Conservation (phyloP, 805 yeast species). For the Hanseniaspora lachancei region DNA sequence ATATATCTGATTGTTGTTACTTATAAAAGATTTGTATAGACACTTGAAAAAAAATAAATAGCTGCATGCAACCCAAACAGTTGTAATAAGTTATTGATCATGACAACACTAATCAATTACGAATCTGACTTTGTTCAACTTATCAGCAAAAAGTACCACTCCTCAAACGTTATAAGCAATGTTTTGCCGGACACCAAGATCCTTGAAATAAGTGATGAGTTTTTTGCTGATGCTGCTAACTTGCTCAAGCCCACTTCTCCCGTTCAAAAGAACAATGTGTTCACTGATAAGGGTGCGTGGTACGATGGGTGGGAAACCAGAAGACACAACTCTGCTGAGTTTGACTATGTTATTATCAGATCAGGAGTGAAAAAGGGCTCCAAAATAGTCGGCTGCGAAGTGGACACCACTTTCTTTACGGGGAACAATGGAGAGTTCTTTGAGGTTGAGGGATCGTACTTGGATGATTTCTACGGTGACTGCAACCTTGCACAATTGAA, state of each 20-base stretch:
- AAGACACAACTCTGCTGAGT: slow-evolving; percentile 72
- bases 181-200: slow-evolving; percentile 64
- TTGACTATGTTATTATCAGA: slow-evolving; percentile 76
- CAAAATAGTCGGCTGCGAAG: slow-evolving; percentile 63
- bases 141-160: slow-evolving; percentile 17
- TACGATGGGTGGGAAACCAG: slow-evolving; percentile 98
- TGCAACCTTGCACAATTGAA: slow-evolving; percentile 24
- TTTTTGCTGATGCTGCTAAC: slow-evolving; percentile 90
- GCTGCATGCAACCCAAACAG: too few relatives aligned
- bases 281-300: slow-evolving; percentile 86
- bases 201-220: slow-evolving; percentile 65
- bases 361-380: slow-evolving; percentile 73
- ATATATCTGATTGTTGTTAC: too few relatives aligned
- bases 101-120: slow-evolving; percentile 7
- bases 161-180: slow-evolving; percentile 63
- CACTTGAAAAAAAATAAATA: too few relatives aligned
- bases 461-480: slow-evolving; percentile 22
- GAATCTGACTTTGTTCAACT: slow-evolving; percentile 14
- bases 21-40: too few relatives aligned
- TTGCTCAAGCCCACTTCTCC: slow-evolving; percentile 72
- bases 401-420: slow-evolving; percentile 86
- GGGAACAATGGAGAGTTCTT: slow-evolving; percentile 92
- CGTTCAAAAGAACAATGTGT: slow-evolving; percentile 65
- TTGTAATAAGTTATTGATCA: background rate
- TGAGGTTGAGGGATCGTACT: slow-evolving; percentile 61